Evolutionary conservation across 257 asterid species (phyloP).

Genomic region (Solanum pinnatisectum): DNA sequence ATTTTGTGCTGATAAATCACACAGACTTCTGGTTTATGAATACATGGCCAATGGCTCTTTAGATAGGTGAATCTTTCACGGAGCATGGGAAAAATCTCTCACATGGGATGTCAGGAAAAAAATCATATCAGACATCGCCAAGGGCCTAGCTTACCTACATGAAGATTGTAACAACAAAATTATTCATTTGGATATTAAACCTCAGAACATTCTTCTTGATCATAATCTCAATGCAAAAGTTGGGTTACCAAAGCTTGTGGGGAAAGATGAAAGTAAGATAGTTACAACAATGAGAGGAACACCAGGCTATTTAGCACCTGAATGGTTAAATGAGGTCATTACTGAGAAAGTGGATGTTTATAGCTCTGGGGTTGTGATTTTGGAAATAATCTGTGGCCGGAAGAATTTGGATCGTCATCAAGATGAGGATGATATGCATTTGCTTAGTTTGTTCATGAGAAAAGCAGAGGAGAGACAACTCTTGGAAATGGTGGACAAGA

Average conservation of each 20-base stretch:
- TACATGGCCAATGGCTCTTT: constrained; percentile 9
- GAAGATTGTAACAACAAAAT: constrained; percentile 19
- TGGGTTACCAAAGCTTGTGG: constrained; percentile 14
- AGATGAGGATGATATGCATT: constrained; percentile 4
- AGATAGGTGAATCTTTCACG: constrained; percentile 9
- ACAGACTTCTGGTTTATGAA: not conserved
- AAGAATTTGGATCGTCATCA: constrained; percentile 10
- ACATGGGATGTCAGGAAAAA: not conserved
- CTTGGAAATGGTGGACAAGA: constrained; percentile 5
- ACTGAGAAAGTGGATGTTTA: constrained; percentile 16
- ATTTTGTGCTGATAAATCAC: not conserved
- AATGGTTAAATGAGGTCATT: constrained; percentile 5
- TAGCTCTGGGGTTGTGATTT: constrained; percentile 13
- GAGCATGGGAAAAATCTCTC: not conserved
- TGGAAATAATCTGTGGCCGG: constrained; percentile 11
- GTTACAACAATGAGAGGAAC: constrained; percentile 16
- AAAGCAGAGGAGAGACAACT: not conserved
- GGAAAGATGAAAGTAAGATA: constrained; percentile 7
- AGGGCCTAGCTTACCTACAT: constrained; percentile 14
- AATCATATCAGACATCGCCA: not conserved
- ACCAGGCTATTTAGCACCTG: constrained; percentile 15
- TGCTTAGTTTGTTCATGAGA: constrained; percentile 1
- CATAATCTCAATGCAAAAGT: constrained; percentile 12
- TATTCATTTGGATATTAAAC: constrained; percentile 16
- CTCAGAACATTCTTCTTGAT: not conserved